Base-by-base conservation (phyloP, 108 stramenopile genomes). In the Discostella pseudostelligera region DNA sequence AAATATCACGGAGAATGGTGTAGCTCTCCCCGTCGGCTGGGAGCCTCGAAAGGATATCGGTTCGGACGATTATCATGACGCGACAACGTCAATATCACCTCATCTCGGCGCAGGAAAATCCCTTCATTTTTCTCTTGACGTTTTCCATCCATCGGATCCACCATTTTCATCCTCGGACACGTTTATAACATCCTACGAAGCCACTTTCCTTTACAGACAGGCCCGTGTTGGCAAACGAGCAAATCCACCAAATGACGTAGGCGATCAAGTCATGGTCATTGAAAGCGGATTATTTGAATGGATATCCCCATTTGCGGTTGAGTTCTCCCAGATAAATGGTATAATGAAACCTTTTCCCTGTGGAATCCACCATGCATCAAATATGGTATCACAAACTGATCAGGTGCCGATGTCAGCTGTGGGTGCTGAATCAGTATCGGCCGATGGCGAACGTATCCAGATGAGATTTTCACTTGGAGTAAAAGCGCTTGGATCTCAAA, bases 1-100 rank as follows among this genome's bases (percentile, higher is more conserved):
- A 1, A n/a, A 20, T 4, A 36, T 51, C 12, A 64, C 74, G 7
- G 74, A 70, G 10, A 61, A 69, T 65, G 86, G 87, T 16, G 78
- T 81, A 32, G 26, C 46, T 24, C 42, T 88, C 20, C 92, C 92
- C 6, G 25, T 20, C 5, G 88, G 88, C 17, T 93, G 92, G 92
- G 74, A 64, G 56, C 74, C 74, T 21, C 74, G 79, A 22, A 51
- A 32, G n/a, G 65, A 76, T 36, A 43, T 71, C 16, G 54, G 50
- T 29, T 7, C 36, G 10, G 69, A 70, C 20, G 59, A 78, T 40
- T 66, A 59, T 50, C 36, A 60, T 53, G 57, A 59, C 37, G 8
- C 53, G 13, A 45, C 76, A 21, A 64, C 68, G 2, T 9, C 45
- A 22, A 64, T 79, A 1, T 29, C 56, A 8, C 21, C 81, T 20